Conservation (phyloP, 495 filamentous ascomycete species). For the Tetracladium marchalianum region DNA sequence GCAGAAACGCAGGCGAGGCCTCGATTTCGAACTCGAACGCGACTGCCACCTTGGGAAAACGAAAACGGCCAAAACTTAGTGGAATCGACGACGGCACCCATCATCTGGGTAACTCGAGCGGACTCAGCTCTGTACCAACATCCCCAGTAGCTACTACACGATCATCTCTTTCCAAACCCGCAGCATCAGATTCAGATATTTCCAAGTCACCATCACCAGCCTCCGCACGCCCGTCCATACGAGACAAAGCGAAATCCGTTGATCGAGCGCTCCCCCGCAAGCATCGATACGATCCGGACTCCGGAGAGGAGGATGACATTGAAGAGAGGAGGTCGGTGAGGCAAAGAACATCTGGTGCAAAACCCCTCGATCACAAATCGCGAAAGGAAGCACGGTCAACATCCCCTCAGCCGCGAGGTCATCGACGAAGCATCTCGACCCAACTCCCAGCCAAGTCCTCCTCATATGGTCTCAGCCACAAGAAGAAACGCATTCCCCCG, state of each 20-base stretch:
- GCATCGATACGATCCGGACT: constrained; percentile 13
- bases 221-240: constrained; percentile 2
- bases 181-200: constrained; percentile 25
- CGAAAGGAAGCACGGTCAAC: constrained; percentile 44
- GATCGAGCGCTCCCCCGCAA: constrained; percentile 11
- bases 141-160: constrained; percentile 30
- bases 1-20: constrained; percentile 14
- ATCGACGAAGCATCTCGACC: constrained; percentile 57
- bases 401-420: constrained; percentile 48
- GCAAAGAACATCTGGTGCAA: constrained; percentile 15
- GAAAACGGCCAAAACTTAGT: constrained; percentile 31
- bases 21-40: neutral
- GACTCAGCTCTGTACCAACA: constrained; percentile 43
- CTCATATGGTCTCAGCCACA: constrained; percentile 41
- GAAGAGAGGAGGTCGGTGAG: constrained; percentile 2
- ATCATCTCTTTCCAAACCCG: constrained; percentile 25
- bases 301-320: constrained; percentile 16
- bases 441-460: constrained; percentile 34
- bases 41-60: constrained; percentile 30
- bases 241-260: constrained; percentile 18
- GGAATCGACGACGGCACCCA: constrained; percentile 14
- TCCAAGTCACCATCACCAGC: constrained; percentile 21
- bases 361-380: constrained; percentile 9
- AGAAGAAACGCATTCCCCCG: constrained; percentile 45
- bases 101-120: constrained; percentile 30